Evolutionary conservation across 73 alveolate species (phyloP), one percentile per base, ranked within the genome.

Genomic region (Paramecium caudatum): DNA sequence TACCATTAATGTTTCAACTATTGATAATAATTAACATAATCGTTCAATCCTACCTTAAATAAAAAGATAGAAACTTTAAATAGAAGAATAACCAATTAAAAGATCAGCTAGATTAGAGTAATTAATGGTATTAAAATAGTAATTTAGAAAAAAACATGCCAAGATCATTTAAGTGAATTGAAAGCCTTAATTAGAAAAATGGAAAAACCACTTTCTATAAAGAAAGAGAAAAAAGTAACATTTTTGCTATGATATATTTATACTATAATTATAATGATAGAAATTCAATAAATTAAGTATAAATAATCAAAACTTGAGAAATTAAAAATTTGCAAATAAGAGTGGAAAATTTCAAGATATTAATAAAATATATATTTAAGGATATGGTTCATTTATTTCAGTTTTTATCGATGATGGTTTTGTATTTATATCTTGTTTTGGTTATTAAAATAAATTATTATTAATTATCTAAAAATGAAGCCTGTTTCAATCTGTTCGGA

Each of bases 101-200:
- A 55, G 80, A 55, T 55, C 80, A 55, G 80, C 46, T 27, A 55
- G 80, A 55, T 55, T 27, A 12, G 80, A 55, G 30, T 55, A 55
- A 55, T 55, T 55, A 55, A 55, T 55, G 80, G 80, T 55, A 55
- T 55, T 9, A 23, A 25, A 55, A 55, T 55, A 21, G 13, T 55
- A 23, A 55, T 5, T 55, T 55, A 55, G 80, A 55, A 55, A 55
- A 55, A 55, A 55, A 55, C 80, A 6, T 55, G 80, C 30, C 46
- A 55, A 27, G 80, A 55, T 2, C 23, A 55, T 27, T 43, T 55
- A 8, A 2, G 13, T 55, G 80, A 55, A 55, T 21, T 55, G 30
- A 12, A 55, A 23, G 23, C 80, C 8, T 55, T 55, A 23, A 55
- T 55, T 4, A 55, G 30, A 43, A 55, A 55, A 55, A 55, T 55